Percentiles rank a stretch among this genome's conserved stretches.
These are phyloP conservation scores for Avena insularis DNA, from an alignment of 176 grass and related monocot species.

Conservation along the genomic window DNA sequence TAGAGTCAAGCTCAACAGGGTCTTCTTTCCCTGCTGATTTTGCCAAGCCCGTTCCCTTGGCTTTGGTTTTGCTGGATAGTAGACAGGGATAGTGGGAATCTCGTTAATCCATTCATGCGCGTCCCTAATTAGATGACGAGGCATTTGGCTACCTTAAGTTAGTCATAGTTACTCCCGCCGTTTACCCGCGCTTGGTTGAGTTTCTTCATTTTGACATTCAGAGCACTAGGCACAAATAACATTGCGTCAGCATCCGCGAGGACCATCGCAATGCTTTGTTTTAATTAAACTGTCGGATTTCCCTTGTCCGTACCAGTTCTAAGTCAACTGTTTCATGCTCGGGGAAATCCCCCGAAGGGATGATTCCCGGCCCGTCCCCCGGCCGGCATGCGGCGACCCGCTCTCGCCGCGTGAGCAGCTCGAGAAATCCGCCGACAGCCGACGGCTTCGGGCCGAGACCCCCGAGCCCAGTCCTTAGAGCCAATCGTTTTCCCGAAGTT, in stretches of 20 bases:
- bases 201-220: slow-evolving; percentile 93
- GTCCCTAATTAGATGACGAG: slow-evolving; percentile 61
- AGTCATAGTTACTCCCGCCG: slow-evolving; percentile 61
- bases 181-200: slow-evolving; percentile 72
- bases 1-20: too few relatives aligned
- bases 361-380: too few relatives aligned
- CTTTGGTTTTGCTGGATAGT: neutral
- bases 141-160: slow-evolving; percentile 65
- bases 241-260: slow-evolving; percentile 66
- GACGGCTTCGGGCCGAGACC: slow-evolving; percentile 41
- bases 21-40: too few relatives aligned
- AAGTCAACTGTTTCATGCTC: slow-evolving; percentile 55
- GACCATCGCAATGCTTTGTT: slow-evolving; percentile 88
- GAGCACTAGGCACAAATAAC: slow-evolving; percentile 77
- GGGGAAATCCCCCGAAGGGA: too few relatives aligned
- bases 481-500: too few relatives aligned
- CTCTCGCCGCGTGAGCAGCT: slow-evolving; percentile 35
- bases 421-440: slow-evolving; percentile 31
- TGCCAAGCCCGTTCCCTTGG: too few relatives aligned
- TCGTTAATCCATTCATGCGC: slow-evolving; percentile 69
- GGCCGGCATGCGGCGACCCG: neutral
- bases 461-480: too few relatives aligned
- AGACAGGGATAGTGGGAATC: slow-evolving; percentile 46
- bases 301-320: slow-evolving; percentile 74
- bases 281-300: slow-evolving; percentile 91